These are phyloP conservation scores for Leccinum arenicola DNA, from an alignment of 768 basidiomycete genomes.

Conservation along the genomic window DNA sequence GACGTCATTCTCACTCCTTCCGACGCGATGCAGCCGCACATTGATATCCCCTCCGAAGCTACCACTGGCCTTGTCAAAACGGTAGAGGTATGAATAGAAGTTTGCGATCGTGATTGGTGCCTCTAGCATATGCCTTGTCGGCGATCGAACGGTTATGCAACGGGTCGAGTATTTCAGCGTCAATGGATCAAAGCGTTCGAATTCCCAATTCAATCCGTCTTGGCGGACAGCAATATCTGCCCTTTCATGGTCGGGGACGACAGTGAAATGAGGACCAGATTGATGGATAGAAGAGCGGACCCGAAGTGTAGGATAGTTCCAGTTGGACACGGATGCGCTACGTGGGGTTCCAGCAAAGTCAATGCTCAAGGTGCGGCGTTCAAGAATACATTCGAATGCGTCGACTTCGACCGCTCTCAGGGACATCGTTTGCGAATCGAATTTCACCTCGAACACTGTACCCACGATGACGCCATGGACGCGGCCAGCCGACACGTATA, in stretches of 20 bases:
- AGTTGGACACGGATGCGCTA: slow-evolving; percentile 9
- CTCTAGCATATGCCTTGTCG: slow-evolving; percentile 7
- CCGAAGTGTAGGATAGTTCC: slow-evolving; percentile 12
- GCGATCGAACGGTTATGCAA: slow-evolving; percentile 3
- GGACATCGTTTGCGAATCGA: not conserved
- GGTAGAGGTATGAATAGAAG: slow-evolving; percentile 23
- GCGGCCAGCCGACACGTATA: slow-evolving; percentile 17
- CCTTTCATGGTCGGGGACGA: slow-evolving; percentile 8
- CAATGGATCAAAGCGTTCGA: slow-evolving; percentile 19
- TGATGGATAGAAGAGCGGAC: slow-evolving; percentile 3
- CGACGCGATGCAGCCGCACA: slow-evolving; percentile 10
- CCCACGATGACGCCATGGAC: slow-evolving; percentile 17
- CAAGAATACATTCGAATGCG: slow-evolving; percentile 16
- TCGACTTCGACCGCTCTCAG: slow-evolving; percentile 15
- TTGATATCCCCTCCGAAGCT: slow-evolving; percentile 11
- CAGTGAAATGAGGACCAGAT: slow-evolving; percentile 6
- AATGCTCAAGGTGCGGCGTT: slow-evolving; percentile 4
- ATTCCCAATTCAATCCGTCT: slow-evolving; percentile 6
- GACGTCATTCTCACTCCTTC: not conserved
- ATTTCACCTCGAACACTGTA: slow-evolving; percentile 12
- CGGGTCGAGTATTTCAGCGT: slow-evolving; percentile 6
- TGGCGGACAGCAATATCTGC: slow-evolving; percentile 10
- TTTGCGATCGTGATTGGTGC: slow-evolving; percentile 6
- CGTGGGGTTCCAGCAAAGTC: not conserved
- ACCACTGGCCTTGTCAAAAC: slow-evolving; percentile 8